These are phyloP conservation scores for Naumovozyma dairenensis DNA, from an alignment of 805 yeast species.

Conservation along the genomic window DNA sequence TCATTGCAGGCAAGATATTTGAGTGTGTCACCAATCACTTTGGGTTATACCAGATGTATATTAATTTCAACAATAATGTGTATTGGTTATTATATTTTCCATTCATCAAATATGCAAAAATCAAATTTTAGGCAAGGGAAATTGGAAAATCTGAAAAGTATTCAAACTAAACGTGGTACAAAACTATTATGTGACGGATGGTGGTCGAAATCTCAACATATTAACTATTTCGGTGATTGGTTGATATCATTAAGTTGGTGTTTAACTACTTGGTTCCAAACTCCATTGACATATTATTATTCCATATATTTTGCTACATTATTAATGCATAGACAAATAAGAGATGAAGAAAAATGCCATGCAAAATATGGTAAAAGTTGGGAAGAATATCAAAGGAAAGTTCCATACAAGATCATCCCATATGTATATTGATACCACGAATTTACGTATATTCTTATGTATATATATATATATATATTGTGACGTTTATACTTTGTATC, in stretches of 20 bases:
- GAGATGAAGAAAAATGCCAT: conserved; percentile 89
- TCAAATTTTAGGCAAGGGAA: conserved; percentile 73
- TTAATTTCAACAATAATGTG: conserved; percentile 40
- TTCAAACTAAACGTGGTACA: conserved; percentile 68
- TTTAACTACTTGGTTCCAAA: conserved; percentile 71
- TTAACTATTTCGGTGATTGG: conserved; percentile 95
- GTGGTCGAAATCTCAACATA: conserved; percentile 93
- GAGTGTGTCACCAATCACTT: conserved; percentile 46
- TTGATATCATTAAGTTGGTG: conserved; percentile 87
- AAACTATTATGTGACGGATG: conserved; percentile 81
- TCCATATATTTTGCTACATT: conserved; percentile 73
- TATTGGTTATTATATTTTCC: conserved; percentile 73
- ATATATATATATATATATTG: too few species aligned
- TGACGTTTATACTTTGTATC: too few species aligned
- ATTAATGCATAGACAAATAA: conserved; percentile 74
- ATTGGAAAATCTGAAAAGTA: conserved; percentile 55
- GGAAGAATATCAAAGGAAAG: conserved; percentile 69
- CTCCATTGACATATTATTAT: conserved; percentile 82
- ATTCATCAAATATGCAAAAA: conserved; percentile 76
- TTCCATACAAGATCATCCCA: conserved; percentile 87
- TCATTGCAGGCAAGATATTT: conserved; percentile 77
- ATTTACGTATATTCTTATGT: not conserved
- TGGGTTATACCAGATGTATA: conserved; percentile 17
- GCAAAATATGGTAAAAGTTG: conserved; percentile 79
- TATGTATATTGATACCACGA: conserved; percentile 49